Base-by-base conservation (phyloP, 257 asterid species). In the Dorcoceras hygrometricum region DNA sequence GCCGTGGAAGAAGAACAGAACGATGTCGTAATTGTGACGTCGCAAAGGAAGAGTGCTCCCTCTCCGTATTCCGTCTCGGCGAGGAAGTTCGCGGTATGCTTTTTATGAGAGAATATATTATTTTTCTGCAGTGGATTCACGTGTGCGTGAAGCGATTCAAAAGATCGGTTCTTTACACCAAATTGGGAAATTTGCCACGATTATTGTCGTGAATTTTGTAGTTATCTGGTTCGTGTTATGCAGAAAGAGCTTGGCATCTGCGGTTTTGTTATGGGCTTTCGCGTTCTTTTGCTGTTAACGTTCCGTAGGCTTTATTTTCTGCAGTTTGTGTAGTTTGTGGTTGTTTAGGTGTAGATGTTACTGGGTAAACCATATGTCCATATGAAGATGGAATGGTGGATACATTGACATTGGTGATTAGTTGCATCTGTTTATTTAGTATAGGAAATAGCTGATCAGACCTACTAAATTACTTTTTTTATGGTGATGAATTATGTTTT, bases 11-110 rank as follows among this genome's bases (percentile, higher is more conserved):
- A 61, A 6, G 73, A 63, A 63, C 36, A 67, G 23, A 76, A 70
- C 43, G 84, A 63, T 63, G 65, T 59, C 39, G 78, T 46, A 12
- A 57, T 62, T 59, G 65, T 69, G 34, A 26, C 61, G 67, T 68
- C 77, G 23, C 65, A 76, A 50, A 68, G 71, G 70, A 76, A 28
- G 39, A 56, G 43, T 20, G 80, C 71, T 50, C 58, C 81, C 54
- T 28, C 57, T 70, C 63, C 81, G 29, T 11, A 75, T 19, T 77
- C 80, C 23, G n/a, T 76, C 18, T 77, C 80, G 20, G 18, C 79
- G 67, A 67, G 75, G 32, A 83, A 74, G 70, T 65, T 65, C 68
- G 29, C 65, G 85, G 88, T 80, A 79, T 18, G 29, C 5, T 6
- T 32, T 26, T 73, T 50, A 25, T 60, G 39, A 14, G n/a, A 54